Evolutionary conservation across 2,329 filamentous ascomycete genomes (phyloP).

Genomic region (Thielaviopsis ethacetica): DNA sequence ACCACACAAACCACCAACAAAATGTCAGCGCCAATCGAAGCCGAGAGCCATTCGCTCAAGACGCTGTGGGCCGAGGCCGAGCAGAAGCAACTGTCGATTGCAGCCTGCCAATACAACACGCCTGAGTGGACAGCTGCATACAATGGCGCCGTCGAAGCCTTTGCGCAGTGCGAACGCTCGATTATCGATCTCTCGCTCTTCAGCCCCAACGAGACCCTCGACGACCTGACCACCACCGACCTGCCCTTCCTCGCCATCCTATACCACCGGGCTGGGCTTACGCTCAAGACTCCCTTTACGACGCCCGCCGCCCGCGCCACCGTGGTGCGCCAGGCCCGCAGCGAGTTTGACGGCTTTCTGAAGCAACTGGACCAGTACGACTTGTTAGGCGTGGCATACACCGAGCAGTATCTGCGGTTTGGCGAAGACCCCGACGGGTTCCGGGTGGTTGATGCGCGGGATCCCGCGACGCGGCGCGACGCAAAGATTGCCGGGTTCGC

Average conservation of each 20-base stretch:
- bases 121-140: constrained; percentile 52
- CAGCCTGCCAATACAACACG: constrained; percentile 46
- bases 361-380: constrained; percentile 63
- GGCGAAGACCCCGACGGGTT: constrained; percentile 52
- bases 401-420: constrained; percentile 56
- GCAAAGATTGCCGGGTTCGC: constrained; percentile 76
- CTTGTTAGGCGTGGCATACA: constrained; percentile 48
- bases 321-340: constrained; percentile 46
- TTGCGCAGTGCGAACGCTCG: constrained; percentile 55
- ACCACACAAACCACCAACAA: neutral
- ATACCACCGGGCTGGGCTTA: constrained; percentile 65
- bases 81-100: constrained; percentile 36
- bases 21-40: constrained; percentile 15
- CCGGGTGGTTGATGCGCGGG: constrained; percentile 45
- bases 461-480: constrained; percentile 54
- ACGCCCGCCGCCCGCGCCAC: constrained; percentile 39
- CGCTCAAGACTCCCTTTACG: constrained; percentile 46
- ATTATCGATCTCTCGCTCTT: constrained; percentile 63
- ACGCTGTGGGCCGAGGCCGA: constrained; percentile 35
- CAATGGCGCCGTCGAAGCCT: constrained; percentile 47
- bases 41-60: constrained; percentile 33
- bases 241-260: constrained; percentile 70
- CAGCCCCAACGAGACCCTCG: constrained; percentile 74
- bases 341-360: constrained; percentile 64
- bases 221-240: constrained; percentile 74